phyloP scores from a whole-genome alignment of 495 filamentous ascomycete genomes.

The Hypoxylon intermedium region DNA sequence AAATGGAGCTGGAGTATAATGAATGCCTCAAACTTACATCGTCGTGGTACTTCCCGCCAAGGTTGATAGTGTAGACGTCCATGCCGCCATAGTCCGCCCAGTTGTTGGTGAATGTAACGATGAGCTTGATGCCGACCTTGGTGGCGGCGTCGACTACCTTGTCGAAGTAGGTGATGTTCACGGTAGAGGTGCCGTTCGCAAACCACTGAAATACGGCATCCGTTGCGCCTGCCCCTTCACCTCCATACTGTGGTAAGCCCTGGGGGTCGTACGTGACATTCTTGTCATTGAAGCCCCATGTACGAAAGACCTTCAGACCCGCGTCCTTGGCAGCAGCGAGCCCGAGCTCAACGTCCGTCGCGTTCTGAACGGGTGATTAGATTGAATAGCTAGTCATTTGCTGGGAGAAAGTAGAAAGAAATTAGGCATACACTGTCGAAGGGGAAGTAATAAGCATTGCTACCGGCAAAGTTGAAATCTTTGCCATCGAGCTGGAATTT shows the following conservation, averaged over 20 bases:
- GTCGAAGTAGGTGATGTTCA: slow-evolving; percentile 70
- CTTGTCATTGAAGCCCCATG: slow-evolving; percentile 57
- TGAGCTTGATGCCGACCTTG: slow-evolving; percentile 59
- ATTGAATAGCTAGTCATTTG: neutral
- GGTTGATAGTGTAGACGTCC: slow-evolving; percentile 64
- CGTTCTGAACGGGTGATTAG: slow-evolving; percentile 44
- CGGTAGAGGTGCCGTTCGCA: slow-evolving; percentile 54
- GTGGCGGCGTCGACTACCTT: slow-evolving; percentile 61
- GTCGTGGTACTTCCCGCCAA: slow-evolving; percentile 54
- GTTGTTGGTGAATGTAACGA: slow-evolving; percentile 65
- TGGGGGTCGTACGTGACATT: slow-evolving; percentile 58
- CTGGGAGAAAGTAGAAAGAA: neutral
- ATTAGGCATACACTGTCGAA: slow-evolving; percentile 58
- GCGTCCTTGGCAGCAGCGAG: slow-evolving; percentile 59
- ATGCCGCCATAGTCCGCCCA: slow-evolving; percentile 73
- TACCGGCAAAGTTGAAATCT: slow-evolving; percentile 71
- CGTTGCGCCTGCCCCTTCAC: slow-evolving; percentile 57
- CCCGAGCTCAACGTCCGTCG: slow-evolving; percentile 67
- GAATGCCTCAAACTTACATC: slow-evolving; percentile 10
- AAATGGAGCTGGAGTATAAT: neutral
- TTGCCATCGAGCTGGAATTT: slow-evolving; percentile 70
- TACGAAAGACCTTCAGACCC: slow-evolving; percentile 70
- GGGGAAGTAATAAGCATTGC: slow-evolving; percentile 75
- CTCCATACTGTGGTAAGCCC: slow-evolving; percentile 53
- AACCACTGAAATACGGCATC: slow-evolving; percentile 58